phyloP scores from a whole-genome alignment of 176 grass and related monocot genomes.

The Avena insularis region DNA sequence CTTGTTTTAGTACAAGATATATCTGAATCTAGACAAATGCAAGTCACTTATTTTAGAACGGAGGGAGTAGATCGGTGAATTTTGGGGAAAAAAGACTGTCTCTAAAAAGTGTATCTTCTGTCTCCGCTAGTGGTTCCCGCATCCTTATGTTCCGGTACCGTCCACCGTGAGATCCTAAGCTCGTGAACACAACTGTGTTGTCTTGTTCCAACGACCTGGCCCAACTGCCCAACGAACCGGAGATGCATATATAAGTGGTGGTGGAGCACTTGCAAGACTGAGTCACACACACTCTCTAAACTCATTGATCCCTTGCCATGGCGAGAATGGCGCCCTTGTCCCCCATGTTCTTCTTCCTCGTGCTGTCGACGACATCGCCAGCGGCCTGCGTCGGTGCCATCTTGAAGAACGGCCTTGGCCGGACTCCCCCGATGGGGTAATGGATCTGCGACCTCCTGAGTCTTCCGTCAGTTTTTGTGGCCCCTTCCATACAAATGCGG shows the following conservation, averaged over 20 bases:
- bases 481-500: not conserved
- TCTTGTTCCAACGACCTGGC: not conserved
- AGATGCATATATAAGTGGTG: not conserved
- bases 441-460: not conserved
- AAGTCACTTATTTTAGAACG: too few relatives aligned
- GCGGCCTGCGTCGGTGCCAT: not conserved
- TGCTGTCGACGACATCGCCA: not conserved
- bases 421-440: conserved; percentile 71
- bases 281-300: not conserved
- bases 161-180: conserved; percentile 13
- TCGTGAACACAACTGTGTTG: not conserved
- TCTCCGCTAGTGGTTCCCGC: too few relatives aligned
- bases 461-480: not conserved
- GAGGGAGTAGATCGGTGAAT: too few relatives aligned
- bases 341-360: conserved; percentile 12
- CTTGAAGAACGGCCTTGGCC: conserved; percentile 49
- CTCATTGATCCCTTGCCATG: conserved; percentile 16
- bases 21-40: too few relatives aligned
- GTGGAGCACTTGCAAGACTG: not conserved
- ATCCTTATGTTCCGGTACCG: not conserved
- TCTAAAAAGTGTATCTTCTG: too few relatives aligned
- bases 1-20: too few relatives aligned
- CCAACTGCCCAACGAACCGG: not conserved
- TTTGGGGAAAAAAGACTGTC: too few relatives aligned
- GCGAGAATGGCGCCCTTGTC: not conserved